Base-by-base conservation (phyloP, 805 yeast genomes). In the Starmera quercuum region DNA sequence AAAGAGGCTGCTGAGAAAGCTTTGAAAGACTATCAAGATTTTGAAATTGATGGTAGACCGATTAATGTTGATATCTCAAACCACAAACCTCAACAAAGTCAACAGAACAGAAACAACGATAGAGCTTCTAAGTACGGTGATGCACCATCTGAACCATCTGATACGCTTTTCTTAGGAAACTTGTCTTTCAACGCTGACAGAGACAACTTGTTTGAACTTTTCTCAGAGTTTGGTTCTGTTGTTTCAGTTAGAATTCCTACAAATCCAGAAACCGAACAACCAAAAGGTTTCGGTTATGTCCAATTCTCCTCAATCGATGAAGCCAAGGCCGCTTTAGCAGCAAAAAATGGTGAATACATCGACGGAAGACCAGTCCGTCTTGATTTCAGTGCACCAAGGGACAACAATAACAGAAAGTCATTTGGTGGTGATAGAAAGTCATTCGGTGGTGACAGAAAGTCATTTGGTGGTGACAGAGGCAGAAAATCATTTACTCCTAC, bases 201-300 rank as follows among this genome's bases (percentile, higher is more conserved):
- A 66, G 95, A 88, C 60, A 65, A 65, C 41, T 68, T 92, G 48
- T 80, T 70, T 61, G 77, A 73, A 49, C 59, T 76, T 27, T 92
- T 92, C 55, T 76, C 81, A 48, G 75, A 73, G 55, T 72, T 73
- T 61, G 97, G 96, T 59, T 71, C 73, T 42, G 85, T 92, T 41
- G 65, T 86, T 36, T 84, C 95, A 42, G 88, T 87, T 50, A 82
- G 98, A 71, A 70, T 92, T 48, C 98, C 98, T 63, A 90, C 97
- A 29, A 94, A 92, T 68, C 97, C 96, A 56, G 97, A 90, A 63
- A 88, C 97, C 46, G 95, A 87, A 63, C 96, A 90, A 69, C 95
- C 95, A 63, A 92, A 92, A 77, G 98, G 98, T 49, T 92, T 92
- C 68, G 98, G 97, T 47, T 92, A 92, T 65, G 96, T 90, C 38